Conservation (phyloP, 306 rosid species). For the Fagus crenata region DNA sequence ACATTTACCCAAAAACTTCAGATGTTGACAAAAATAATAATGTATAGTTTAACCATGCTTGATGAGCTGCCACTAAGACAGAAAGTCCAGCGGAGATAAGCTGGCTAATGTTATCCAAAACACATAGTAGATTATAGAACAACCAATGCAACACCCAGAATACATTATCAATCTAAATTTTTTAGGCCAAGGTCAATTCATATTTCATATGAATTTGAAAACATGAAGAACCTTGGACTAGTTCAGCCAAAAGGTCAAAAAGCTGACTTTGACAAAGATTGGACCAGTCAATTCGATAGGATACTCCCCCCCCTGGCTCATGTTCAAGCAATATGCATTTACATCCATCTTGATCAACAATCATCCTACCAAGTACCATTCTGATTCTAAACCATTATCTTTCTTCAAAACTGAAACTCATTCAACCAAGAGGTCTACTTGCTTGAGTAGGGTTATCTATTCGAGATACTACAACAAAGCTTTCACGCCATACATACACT, state of each 20-base stretch:
- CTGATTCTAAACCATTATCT: not conserved
- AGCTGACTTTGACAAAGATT: not conserved
- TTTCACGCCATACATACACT: conserved; percentile 19
- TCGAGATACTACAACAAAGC: conserved; percentile 8
- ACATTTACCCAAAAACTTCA: not conserved
- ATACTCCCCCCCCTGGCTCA: not conserved
- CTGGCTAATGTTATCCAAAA: not conserved
- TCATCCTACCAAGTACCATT: conserved; percentile 4
- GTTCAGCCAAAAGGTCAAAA: not conserved
- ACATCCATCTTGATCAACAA: not conserved
- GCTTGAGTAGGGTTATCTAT: conserved; percentile 1
- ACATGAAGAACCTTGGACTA: not conserved
- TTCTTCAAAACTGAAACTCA: conserved; percentile 13
- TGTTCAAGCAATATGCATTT: not conserved
- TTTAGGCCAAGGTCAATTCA: not conserved
- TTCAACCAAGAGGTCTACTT: conserved; percentile 8
- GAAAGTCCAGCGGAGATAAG: not conserved
- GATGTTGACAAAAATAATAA: not conserved
- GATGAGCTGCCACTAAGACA: conserved; percentile 28
- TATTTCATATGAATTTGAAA: not conserved
- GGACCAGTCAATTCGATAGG: not conserved
- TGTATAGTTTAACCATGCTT: not conserved
- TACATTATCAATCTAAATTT: conserved; percentile 11
- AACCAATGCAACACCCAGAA: not conserved
- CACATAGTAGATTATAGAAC: not conserved